Evolutionary conservation across 2,329 filamentous ascomycete genomes (phyloP), one percentile per base, ranked within the genome.

Genomic region (Cytospora schulzeri): DNA sequence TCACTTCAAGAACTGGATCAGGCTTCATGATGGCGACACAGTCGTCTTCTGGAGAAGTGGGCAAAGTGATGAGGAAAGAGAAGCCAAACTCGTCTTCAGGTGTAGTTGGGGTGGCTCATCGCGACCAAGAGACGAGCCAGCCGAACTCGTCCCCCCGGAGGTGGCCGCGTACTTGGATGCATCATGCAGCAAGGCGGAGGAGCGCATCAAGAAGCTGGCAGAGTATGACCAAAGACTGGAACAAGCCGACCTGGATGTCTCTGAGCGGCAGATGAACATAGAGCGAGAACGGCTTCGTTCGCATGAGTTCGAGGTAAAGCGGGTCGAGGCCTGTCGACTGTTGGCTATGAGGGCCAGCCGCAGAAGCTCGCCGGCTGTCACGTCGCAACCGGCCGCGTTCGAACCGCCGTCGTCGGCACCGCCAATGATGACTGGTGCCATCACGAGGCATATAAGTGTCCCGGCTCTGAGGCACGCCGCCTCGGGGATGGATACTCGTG

Each of bases 11-110:
- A 76, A 83, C 72, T 90, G 87, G 87, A 87, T 90, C 29, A 86
- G 87, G 62, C 76, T 97, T 17, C 86, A 92, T 73, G 86, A 90
- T 38, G 92, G 91, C 1, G 94, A 97, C 73, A 81, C 87, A 28
- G 84, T 97, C 56, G 85, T 87, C 2, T 85, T 96, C 8, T 96
- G 88, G 82, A 80, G 86, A 52, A 76, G 79, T 15, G 74, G 77
- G 6, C 76, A 79, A 52, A 38, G 26, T 35, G 71, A 71, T 54
- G 74, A 72, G 41, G 76, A 71, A 57, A 54, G 60, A 12, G 75
- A 80, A 63, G 82, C 78, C 4, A 81, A 78, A 63, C 74, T 87
- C 12, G 71, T 73, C 12, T 87, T 88, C 69, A 78, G 78, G 50
- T 87, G 85, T 73, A 78, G 76, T 61, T 87, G 85, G 81, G 84